These are phyloP conservation scores for Fusarium begoniae DNA, from an alignment of 2,329 filamentous ascomycete genomes.

Conservation along the genomic window DNA sequence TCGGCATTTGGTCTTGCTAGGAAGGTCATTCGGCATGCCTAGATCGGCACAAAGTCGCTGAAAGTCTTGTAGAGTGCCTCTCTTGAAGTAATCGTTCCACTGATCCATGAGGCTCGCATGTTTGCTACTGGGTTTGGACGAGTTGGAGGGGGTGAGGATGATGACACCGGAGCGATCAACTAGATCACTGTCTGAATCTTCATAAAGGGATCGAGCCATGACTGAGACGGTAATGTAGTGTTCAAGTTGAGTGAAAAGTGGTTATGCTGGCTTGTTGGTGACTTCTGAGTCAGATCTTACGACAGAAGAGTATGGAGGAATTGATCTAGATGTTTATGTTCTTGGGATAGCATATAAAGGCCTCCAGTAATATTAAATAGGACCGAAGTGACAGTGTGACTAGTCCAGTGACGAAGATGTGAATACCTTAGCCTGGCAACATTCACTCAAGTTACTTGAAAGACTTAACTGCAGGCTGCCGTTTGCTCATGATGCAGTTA, in stretches of 20 bases:
- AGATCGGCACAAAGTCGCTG: conserved; percentile 56
- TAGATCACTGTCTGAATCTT: not conserved
- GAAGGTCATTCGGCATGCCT: conserved; percentile 48
- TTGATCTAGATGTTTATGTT: not conserved
- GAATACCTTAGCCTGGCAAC: not conserved
- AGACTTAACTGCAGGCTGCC: conserved; percentile 3
- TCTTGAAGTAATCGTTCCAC: conserved; percentile 47
- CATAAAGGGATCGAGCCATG: not conserved
- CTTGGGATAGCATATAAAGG: not conserved
- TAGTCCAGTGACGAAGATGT: not conserved
- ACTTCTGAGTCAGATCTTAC: not conserved
- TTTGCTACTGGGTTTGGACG: not conserved
- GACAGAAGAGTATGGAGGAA: not conserved
- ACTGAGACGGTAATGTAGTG: not conserved
- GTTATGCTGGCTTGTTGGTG: not conserved
- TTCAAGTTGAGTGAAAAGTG: not conserved
- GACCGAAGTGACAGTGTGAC: not conserved
- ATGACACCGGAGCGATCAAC: not conserved
- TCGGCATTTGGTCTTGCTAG: conserved; percentile 56
- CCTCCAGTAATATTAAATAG: not conserved
- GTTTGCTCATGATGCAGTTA: not conserved
- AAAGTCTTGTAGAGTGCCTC: conserved; percentile 52
- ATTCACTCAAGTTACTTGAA: not conserved
- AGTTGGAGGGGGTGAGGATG: not conserved
- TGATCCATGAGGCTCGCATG: not conserved